These are phyloP conservation scores for Botrytis fabae DNA, from an alignment of 2,329 filamentous ascomycete genomes.

Conservation along the genomic window DNA sequence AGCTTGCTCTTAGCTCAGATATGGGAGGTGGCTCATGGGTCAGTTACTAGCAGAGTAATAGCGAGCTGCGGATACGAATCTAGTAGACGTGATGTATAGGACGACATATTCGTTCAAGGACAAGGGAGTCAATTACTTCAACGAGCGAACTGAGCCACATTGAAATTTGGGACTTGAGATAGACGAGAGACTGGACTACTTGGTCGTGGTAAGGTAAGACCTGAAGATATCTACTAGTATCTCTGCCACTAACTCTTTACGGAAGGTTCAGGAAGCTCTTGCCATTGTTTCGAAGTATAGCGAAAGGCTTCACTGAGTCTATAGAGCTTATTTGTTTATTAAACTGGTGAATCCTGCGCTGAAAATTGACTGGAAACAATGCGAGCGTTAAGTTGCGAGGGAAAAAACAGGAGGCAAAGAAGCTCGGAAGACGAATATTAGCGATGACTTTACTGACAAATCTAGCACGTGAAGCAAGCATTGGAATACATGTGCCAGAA, in stretches of 20 bases:
- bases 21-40: background rate
- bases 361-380: background rate
- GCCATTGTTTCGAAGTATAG: background rate
- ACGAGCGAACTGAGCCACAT: accelerated
- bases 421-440: background rate
- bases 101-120: background rate
- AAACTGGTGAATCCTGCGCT: background rate
- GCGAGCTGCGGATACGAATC: background rate
- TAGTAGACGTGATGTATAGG: background rate
- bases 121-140: accelerated
- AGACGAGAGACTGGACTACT: background rate
- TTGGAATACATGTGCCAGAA: background rate
- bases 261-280: background rate
- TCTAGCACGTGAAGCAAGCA: background rate
- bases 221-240: background rate
- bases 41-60: background rate
- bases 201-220: background rate
- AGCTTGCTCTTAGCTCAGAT: background rate
- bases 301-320: too few relatives aligned
- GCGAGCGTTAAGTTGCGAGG: too few relatives aligned
- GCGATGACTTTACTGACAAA: background rate
- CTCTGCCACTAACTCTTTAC: background rate
- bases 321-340: too few relatives aligned
- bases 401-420: background rate
- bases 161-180: background rate